Conservation (phyloP, 805 yeast genomes). For the Maudiozyma turicensis region DNA sequence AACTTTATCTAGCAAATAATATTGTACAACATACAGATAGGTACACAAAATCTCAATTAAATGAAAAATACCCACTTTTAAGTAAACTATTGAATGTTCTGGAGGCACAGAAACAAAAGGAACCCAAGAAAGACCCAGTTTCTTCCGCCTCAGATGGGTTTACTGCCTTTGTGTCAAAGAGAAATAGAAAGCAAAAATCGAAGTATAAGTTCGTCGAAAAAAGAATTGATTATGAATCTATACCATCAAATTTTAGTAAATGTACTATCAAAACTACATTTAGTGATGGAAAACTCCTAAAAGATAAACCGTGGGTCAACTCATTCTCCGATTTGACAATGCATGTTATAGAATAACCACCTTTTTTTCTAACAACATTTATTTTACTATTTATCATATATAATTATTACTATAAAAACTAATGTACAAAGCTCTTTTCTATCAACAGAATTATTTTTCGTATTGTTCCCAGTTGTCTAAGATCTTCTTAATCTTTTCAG, state of each 20-base stretch:
- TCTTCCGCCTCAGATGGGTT: conserved; percentile 12
- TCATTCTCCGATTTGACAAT: conserved; percentile 45
- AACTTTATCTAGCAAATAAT: conserved; percentile 42
- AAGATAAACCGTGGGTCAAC: conserved; percentile 35
- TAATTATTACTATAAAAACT: neutral
- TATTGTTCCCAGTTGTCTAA: conserved; percentile 93
- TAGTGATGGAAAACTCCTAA: conserved; percentile 14
- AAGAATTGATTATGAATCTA: conserved; percentile 14
- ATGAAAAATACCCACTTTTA: conserved; percentile 35
- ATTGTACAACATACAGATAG: conserved; percentile 46
- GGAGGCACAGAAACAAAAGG: conserved; percentile 1
- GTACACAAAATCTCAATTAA: conserved; percentile 34
- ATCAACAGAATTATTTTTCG: conserved; percentile 25
- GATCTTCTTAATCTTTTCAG: conserved; percentile 82
- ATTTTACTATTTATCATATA: neutral
- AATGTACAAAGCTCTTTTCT: neutral
- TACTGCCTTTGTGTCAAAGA: conserved; percentile 16
- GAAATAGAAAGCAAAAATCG: conserved; percentile 9
- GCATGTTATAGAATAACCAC: conserved; percentile 25
- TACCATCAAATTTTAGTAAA: conserved; percentile 12
- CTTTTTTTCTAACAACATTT: neutral
- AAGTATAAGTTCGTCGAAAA: conserved; percentile 10
- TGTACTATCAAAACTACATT: conserved; percentile 19
- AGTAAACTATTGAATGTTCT: conserved; percentile 30
- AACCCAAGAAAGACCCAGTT: neutral